Evolutionary conservation across 352 stramenopile genomes (phyloP).

Genomic region (Phytophthora citrophthora): DNA sequence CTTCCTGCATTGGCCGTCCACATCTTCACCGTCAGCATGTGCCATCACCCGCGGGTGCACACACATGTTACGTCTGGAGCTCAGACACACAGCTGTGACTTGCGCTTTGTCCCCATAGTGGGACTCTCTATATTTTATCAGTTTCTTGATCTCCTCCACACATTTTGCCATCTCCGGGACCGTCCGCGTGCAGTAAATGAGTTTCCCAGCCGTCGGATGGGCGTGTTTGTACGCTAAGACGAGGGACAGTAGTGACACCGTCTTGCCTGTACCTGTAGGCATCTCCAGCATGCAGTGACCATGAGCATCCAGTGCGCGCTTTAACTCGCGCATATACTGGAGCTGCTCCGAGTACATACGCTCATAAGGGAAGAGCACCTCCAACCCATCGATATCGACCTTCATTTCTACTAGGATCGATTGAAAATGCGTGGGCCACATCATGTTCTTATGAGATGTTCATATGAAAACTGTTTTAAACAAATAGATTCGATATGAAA

Average conservation of each 20-base stretch:
- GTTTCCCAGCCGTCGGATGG: slow-evolving; percentile 95
- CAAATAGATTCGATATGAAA: too few relatives aligned
- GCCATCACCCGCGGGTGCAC: slow-evolving; percentile 96
- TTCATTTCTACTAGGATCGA: slow-evolving; percentile 61
- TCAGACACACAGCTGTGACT: slow-evolving; percentile 91
- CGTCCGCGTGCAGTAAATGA: slow-evolving; percentile 99
- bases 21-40: slow-evolving; percentile 95
- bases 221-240: slow-evolving; percentile 96
- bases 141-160: slow-evolving; percentile 97
- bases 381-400: slow-evolving; percentile 95
- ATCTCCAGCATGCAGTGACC: slow-evolving; percentile 99
- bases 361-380: slow-evolving; percentile 98
- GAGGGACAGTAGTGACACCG: slow-evolving; percentile 96
- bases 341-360: slow-evolving; percentile 99
- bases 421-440: too few relatives aligned
- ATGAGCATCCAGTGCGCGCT: slow-evolving; percentile 96
- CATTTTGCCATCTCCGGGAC: slow-evolving; percentile 99
- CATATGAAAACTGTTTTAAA: too few relatives aligned
- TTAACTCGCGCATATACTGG: slow-evolving; percentile 99
- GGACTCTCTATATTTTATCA: slow-evolving; percentile 86
- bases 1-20: slow-evolving; percentile 96
- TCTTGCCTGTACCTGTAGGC: slow-evolving; percentile 99
- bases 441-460: too few relatives aligned
- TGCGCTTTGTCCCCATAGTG: slow-evolving; percentile 62
- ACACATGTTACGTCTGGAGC: slow-evolving; percentile 98